Base-by-base conservation (phyloP, 352 stramenopile genomes). In the Globisporangium splendens region DNA sequence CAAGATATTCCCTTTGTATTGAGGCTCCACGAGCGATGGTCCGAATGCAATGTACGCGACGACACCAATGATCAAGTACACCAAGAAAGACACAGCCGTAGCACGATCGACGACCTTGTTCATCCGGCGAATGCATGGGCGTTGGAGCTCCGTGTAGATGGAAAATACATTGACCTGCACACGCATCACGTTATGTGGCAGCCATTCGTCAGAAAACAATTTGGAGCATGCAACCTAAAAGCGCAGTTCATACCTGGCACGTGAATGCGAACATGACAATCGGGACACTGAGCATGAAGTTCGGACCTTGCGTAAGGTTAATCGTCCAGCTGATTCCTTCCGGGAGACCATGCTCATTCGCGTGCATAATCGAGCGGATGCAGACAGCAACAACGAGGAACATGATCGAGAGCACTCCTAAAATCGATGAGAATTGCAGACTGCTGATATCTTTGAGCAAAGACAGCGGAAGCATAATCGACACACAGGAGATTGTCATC, bases 241-340 rank as follows among this genome's bases (percentile, higher is more conserved):
- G 42, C 22, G 21, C 44, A 52, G 20, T 14, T 21, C 31, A 24
- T 71, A 87, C 79, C 72, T 94, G 84, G 54, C 81, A 91, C n/a
- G 84, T 94, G 66, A 94, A 94, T 18, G 84, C 84, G 59, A 94
- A 94, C 84, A 94, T 94, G 55, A 94, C 80, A 68, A 94, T 92
- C 17, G 84, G 84, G 31, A 94, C 84, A 46, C 82, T 89, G 7
- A 94, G 81, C 80, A 94, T 92, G 38, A 92, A 94, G 53, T 94
- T 65, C 18, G 82, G 72, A 17, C 82, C 82, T 13, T 78, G 54
- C 35, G 63, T 80, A 38, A 89, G 68, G 56, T 94, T 79, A 56
- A 94, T 88, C 14, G 59, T 68, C 80, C 80, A 94, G 63, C 77
- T 84, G 55, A 93, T 76, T 54, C 82, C 73, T 24, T 88, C 61